These are phyloP conservation scores for Fusarium irregulare DNA, from an alignment of 2,329 filamentous ascomycete genomes.

Conservation along the genomic window DNA sequence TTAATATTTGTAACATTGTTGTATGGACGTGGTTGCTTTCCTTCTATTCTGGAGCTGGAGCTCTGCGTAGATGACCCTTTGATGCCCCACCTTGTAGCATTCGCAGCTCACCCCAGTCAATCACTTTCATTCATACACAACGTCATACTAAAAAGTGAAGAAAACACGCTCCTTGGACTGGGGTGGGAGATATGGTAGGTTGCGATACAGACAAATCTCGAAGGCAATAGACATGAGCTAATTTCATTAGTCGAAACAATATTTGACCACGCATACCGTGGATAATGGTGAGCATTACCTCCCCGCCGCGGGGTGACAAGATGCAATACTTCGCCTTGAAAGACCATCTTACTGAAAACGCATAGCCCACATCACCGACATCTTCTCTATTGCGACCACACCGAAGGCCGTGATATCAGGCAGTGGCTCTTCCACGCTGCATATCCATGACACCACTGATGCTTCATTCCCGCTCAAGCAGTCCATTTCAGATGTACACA, in stretches of 20 bases:
- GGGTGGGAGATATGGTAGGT: constrained; percentile 45
- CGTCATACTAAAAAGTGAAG: constrained; percentile 35
- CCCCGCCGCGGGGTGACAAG: constrained; percentile 42
- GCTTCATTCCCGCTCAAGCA: constrained; percentile 82
- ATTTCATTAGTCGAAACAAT: constrained; percentile 88
- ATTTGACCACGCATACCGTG: constrained; percentile 90
- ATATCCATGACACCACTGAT: constrained; percentile 79
- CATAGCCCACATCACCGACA: constrained; percentile 82
- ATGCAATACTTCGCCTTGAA: constrained; percentile 21
- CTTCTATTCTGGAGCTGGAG: constrained; percentile 3
- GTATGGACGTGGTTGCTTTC: constrained; percentile 2
- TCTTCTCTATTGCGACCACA: constrained; percentile 85
- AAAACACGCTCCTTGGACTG: constrained; percentile 4
- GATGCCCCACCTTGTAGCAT: constrained; percentile 36
- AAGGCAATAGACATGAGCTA: not conserved
- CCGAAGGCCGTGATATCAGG: constrained; percentile 80
- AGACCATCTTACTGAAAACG: constrained; percentile 31
- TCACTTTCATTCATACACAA: constrained; percentile 44
- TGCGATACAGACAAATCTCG: not conserved
- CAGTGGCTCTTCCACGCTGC: constrained; percentile 85
- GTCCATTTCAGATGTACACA: constrained; percentile 82
- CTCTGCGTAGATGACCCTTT: constrained; percentile 27
- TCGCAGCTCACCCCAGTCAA: constrained; percentile 22
- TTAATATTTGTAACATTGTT: not conserved
- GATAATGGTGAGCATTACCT: constrained; percentile 75